Base-by-base conservation (phyloP, 148 eudicot species). In the Chenopodium album region DNA sequence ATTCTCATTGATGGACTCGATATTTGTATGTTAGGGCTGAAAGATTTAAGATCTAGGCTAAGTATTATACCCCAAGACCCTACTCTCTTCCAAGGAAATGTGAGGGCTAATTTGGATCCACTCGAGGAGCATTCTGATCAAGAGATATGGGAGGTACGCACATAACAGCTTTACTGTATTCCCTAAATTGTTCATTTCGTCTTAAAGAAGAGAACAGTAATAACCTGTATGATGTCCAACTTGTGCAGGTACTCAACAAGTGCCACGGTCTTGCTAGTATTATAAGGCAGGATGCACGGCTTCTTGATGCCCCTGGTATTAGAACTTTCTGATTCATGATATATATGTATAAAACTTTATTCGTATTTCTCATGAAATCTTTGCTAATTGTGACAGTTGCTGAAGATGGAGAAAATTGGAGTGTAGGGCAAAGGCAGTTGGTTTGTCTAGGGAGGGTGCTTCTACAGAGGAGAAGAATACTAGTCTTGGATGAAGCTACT, bases 31-130 rank as follows among this genome's bases (percentile, higher is more conserved):
- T 87, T 95, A 19, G 99, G 99, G 2, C 82, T 95, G 79, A 85
- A 84, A 37, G 98, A 95, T 88, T 80, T 95, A 81, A 90, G 99
- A 83, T 93, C 97, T n/a, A 85, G 87, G 81, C 77, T 95, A 41
- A 94, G 99, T 76, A 91, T 95, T 50, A 95, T 95, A 32, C 99
- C 99, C 41, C 99, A 95, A 88, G 99, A 95, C 63, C 98, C 99
- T 20, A 90, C 91, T 9, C 84, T 95, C 81, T 95, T 95, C 84
- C 93, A 95, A 84, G 98, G 97, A 75, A 93, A 92, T 23, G 85
- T 95, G 54, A 89, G 99, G 84, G 83, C 87, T 37, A 93, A 93
- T 83, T 89, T 95, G 74, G 98, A 95, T 83, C 98, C 99, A 50
- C 88, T 91, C 20, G 83, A 85, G 59, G 88, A 91, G 76, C 88